Base-by-base conservation (phyloP, 768 basidiomycete genomes). In the Phanerodontia chrysosporium region DNA sequence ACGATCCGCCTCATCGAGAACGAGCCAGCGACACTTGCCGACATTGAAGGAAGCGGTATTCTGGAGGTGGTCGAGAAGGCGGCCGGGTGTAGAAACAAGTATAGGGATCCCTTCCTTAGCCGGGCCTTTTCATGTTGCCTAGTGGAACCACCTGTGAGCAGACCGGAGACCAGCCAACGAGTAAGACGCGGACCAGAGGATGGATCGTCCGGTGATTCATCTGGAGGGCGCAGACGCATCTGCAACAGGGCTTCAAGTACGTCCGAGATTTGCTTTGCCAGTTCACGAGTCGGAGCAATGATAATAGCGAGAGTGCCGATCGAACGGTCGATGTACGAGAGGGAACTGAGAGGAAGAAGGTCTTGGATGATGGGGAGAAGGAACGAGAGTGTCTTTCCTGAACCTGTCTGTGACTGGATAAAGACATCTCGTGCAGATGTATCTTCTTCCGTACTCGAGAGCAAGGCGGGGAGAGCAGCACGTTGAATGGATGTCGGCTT, bases 391-490 rank as follows among this genome's bases (percentile, higher is more conserved):
- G 95, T 98, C 75, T 98, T 98, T 68, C 96, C 96, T 0, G 95
- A 98, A 57, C 96, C 96, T 9, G 96, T 98, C 70, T 98, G 95
- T 13, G 94, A 92, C 72, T 97, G 95, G 57, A 98, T 91, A 72
- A 97, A 95, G 14, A 90, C 83, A 72, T 96, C 94, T 59, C 89
- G 79, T 51, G 76, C 58, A 10, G 75, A 49, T 65, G 62, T 60
- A 73, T 74, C 62, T 70, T 75, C 8, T 73, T 66, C 39, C 70
- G 73, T 25, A 74, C 74, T 60, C 32, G 78, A 68, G 3, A 90
- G 80, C 45, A 98, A 78, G n/a, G 86, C 72, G 6, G 83, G 79
- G 13, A 89, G 74, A 10, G 80, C 80, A 8, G 87, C 84, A 59
- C 89, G 81, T 72, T 98, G 96, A 61, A 97, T 93, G 10, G 90